Evolutionary conservation across 23 red algal genomes (phyloP), one percentile per base, ranked within the genome.

Genomic region (Cyanidioschyzon merolae): DNA sequence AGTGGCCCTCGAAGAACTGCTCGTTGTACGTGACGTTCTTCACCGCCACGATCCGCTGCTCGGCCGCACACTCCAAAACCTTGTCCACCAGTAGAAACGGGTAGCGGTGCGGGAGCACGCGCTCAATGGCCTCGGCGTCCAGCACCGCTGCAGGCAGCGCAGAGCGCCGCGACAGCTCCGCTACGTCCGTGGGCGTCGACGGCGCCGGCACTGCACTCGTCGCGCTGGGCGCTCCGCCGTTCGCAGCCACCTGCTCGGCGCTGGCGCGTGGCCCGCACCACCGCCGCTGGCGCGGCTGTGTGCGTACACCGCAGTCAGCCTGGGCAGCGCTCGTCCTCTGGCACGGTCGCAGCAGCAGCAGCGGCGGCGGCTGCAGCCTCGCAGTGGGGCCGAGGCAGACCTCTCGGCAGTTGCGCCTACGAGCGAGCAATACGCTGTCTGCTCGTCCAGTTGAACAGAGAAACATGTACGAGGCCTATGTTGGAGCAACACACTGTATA

Each of bases 1-100:
- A 97, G 79, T 97, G 93, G 3, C 93, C 93, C 26, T 77, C n/a
- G 79, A 97, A 97, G 51, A 84, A 80, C 1, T 87, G 93, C 80
- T 97, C 93, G 76, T 97, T 97, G 39, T 90, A 81, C 7, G 68
- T 79, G 31, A 97, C 85, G 51, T 84, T 80, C 88, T 97, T 97
- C 39, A 90, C 40, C 40, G 80, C 88, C 32, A 97, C 84, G 27
- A 81, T 77, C 3, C 83, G 77, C 41, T 90, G 80, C 26, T 85
- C 88, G 18, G 80, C 82, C 76, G 82, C 82, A 77, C 50, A 89
- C 37, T 87, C 83, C 45, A 97, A 59, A 41, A 97, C 93, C 16
- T 85, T 86, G 77, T 97, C 93, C 18, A 97, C 79, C 0, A 97
- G 84, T 34, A 97, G 77, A 58, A 97, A 97, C 16, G 93, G 93